phyloP scores from a whole-genome alignment of 2,329 filamentous ascomycete species.

The Exophiala spinifera region DNA sequence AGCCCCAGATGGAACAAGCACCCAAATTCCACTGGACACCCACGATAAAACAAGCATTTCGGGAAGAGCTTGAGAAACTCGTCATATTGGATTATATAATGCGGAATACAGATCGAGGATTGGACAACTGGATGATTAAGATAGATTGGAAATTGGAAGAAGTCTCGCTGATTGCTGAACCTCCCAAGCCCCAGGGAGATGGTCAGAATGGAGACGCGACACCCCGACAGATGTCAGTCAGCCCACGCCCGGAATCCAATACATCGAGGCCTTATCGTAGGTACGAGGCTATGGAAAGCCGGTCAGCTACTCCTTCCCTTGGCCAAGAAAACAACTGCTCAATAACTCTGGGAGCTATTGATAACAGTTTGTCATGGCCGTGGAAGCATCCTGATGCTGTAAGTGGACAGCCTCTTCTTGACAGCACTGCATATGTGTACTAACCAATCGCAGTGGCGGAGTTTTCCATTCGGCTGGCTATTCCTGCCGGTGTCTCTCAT shows the following conservation, averaged over 20 bases:
- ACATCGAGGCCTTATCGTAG: constrained; percentile 62
- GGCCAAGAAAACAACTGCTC: constrained; percentile 34
- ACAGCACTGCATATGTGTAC: background rate
- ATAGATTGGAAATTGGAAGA: constrained; percentile 81
- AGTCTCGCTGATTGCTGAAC: constrained; percentile 83
- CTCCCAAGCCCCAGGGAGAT: constrained; percentile 61
- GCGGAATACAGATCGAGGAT: constrained; percentile 92
- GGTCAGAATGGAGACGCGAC: constrained; percentile 51
- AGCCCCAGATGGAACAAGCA: constrained; percentile 40
- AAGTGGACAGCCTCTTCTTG: constrained; percentile 32
- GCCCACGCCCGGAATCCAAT: constrained; percentile 36
- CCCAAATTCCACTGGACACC: constrained; percentile 80
- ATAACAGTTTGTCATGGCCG: constrained; percentile 97
- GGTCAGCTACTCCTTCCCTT: constrained; percentile 52
- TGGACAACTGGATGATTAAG: constrained; percentile 99
- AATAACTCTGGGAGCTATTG: constrained; percentile 78
- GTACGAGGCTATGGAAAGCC: constrained; percentile 76
- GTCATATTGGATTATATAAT: constrained; percentile 99
- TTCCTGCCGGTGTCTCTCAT: constrained; percentile 96
- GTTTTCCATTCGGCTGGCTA: constrained; percentile 97
- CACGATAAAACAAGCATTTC: constrained; percentile 79
- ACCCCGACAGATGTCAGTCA: constrained; percentile 62
- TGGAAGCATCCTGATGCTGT: constrained; percentile 97
- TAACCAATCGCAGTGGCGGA: constrained; percentile 56
- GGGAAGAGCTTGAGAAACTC: constrained; percentile 93